Conservation (phyloP, 805 yeast species). For the Schwanniomyces pseudopolymorphus region DNA sequence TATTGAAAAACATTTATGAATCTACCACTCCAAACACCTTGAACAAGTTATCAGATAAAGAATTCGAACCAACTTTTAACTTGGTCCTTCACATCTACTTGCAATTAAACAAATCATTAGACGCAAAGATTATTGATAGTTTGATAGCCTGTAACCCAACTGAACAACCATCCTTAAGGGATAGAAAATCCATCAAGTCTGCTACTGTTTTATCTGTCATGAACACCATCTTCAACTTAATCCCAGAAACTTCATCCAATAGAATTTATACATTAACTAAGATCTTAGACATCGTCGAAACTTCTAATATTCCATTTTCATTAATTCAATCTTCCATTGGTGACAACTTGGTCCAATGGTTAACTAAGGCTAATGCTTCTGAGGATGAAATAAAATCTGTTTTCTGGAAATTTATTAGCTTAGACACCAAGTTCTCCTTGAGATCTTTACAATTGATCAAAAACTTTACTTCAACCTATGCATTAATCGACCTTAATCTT, state of each 20-base stretch:
- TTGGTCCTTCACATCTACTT: slow-evolving; percentile 35
- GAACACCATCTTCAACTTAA: slow-evolving; percentile 41
- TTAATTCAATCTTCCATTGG: slow-evolving; percentile 38
- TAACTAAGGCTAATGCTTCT: slow-evolving; percentile 28
- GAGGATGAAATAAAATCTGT: slow-evolving; percentile 26
- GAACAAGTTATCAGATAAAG: slow-evolving; percentile 39
- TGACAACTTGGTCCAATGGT: slow-evolving; percentile 35
- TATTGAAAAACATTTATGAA: slow-evolving; percentile 26
- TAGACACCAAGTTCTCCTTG: slow-evolving; percentile 30
- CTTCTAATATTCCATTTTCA: slow-evolving; percentile 29
- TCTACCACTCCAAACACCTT: slow-evolving; percentile 29
- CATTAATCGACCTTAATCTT: slow-evolving; percentile 26
- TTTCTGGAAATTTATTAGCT: slow-evolving; percentile 39
- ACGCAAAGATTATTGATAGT: slow-evolving; percentile 20
- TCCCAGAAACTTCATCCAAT: slow-evolving; percentile 30
- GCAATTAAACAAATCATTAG: slow-evolving; percentile 28
- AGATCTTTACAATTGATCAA: slow-evolving; percentile 36
- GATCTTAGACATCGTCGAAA: slow-evolving; percentile 31
- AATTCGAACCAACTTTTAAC: slow-evolving; percentile 46
- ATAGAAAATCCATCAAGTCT: slow-evolving; percentile 42
- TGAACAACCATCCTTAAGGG: slow-evolving; percentile 41
- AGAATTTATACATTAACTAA: slow-evolving; percentile 31
- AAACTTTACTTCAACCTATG: slow-evolving; percentile 28
- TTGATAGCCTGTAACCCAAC: slow-evolving; percentile 33
- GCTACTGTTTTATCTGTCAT: slow-evolving; percentile 41